A percentile compares a stretch with the other conserved stretches of the same genome.
Conservation (phyloP, 2,329 filamentous ascomycete species). For the Lecanicillium sp. region DNA sequence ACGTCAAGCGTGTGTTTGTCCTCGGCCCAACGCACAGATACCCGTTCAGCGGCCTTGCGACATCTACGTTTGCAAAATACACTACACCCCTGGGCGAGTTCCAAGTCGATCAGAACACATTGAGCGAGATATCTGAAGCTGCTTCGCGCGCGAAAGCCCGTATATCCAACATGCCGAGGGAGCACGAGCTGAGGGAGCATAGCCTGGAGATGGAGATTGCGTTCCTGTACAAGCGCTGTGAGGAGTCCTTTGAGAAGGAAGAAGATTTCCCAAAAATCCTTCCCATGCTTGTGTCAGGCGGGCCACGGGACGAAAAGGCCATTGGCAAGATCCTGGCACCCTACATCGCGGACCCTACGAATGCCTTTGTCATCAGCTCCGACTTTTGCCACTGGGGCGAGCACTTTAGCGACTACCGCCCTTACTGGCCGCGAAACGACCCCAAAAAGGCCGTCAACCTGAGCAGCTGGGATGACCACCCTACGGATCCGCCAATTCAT, state of each 20-base stretch:
- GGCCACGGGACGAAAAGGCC: slow-evolving; percentile 47
- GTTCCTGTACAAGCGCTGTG: slow-evolving; percentile 74
- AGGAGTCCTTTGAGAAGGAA: slow-evolving; percentile 39
- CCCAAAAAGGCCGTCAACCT: slow-evolving; percentile 32
- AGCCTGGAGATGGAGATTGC: slow-evolving; percentile 96
- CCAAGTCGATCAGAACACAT: slow-evolving; percentile 51
- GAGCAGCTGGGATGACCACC: slow-evolving; percentile 21
- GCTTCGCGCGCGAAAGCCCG: slow-evolving; percentile 26
- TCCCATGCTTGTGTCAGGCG: slow-evolving; percentile 75
- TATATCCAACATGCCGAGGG: slow-evolving; percentile 49
- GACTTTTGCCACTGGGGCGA: slow-evolving; percentile 97
- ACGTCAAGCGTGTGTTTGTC: slow-evolving; percentile 81
- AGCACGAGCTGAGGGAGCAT: slow-evolving; percentile 75
- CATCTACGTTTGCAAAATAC: slow-evolving; percentile 65
- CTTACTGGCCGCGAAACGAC: slow-evolving; percentile 49
- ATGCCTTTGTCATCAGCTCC: slow-evolving; percentile 81
- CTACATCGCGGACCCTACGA: slow-evolving; percentile 67
- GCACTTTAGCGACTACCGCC: slow-evolving; percentile 69
- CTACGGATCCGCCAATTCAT: slow-evolving; percentile 53
- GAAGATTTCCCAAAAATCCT: slow-evolving; percentile 65
- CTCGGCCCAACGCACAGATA: slow-evolving; percentile 89
- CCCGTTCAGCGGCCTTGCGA: slow-evolving; percentile 68
- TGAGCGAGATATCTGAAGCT: slow-evolving; percentile 37
- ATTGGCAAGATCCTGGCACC: slow-evolving; percentile 67
- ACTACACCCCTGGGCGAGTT: slow-evolving; percentile 69